A percentile compares a stretch with the other conserved stretches of the same genome.
phyloP scores from a whole-genome alignment of 352 stramenopile species.

The Phytophthora quininea region DNA sequence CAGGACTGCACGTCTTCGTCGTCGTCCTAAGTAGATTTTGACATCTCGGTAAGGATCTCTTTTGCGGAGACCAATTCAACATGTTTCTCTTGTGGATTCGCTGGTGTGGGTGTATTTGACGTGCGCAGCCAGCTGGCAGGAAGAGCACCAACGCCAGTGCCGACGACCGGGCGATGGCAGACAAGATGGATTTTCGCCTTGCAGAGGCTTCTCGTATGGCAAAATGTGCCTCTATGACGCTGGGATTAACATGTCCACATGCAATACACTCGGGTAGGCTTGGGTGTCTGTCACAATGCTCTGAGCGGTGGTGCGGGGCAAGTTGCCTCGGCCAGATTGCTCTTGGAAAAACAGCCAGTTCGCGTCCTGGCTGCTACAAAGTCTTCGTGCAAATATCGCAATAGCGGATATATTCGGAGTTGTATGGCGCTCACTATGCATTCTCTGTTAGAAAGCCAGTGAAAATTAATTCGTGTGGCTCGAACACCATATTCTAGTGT shows the following conservation, averaged over 20 bases:
- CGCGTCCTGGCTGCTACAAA: neutral
- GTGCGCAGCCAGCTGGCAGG: neutral
- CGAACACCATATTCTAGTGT: slow-evolving; percentile 21
- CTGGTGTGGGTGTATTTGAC: neutral
- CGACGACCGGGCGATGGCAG: neutral
- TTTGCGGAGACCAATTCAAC: neutral
- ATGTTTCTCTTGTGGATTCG: slow-evolving; percentile 1
- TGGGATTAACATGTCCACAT: neutral
- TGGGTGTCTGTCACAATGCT: slow-evolving; percentile 14
- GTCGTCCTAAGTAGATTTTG: slow-evolving; percentile 21
- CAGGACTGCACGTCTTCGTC: slow-evolving; percentile 34
- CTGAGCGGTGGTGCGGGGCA: neutral
- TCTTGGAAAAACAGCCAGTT: slow-evolving; percentile 1
- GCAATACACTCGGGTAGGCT: neutral
- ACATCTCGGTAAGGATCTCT: neutral
- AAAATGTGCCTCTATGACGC: neutral
- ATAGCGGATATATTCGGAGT: neutral
- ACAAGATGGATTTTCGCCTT: neutral
- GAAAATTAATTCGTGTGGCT: neutral
- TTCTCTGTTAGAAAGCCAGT: neutral
- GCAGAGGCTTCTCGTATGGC: neutral
- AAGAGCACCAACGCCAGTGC: neutral
- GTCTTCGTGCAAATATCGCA: neutral
- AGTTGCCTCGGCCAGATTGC: too few relatives aligned
- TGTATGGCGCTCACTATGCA: neutral